Evolutionary conservation across 352 stramenopile species (phyloP), one percentile per base, ranked within the genome.

Genomic region (Phytophthora nicotianae): DNA sequence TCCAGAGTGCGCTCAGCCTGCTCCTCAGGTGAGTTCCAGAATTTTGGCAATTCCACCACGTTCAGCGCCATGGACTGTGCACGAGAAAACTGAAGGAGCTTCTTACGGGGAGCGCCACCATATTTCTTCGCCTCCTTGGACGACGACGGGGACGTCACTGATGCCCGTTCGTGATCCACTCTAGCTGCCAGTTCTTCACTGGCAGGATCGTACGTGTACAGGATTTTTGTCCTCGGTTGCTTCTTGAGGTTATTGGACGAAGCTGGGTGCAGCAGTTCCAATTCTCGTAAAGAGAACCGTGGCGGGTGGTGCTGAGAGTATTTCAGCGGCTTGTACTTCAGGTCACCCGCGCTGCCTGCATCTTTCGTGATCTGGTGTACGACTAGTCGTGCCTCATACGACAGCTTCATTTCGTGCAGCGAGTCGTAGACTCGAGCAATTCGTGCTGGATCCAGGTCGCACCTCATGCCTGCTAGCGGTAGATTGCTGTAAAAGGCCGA

Each of bases 261-360:
- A 56, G 65, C 46, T 5, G 54, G 65, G 40, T 57, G 55, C 32
- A 75, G 61, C 17, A 72, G 27, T 13, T 73, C 70, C 17, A 84
- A 42, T 20, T 78, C 60, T 29, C 74, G 70, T 42, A 90, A 50
- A 1, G 83, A 89, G 19, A 79, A 81, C 8, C 75, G 72, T 20
- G 82, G 83, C 8, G 66, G 41, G 23, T 83, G 70, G 10, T 77
- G 67, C 27, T 79, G 70, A 4, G 77, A 88, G 58, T 92, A 92
- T 58, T 86, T 77, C 16, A 92, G 65, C 3, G 83, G 83, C 57
- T 92, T 92, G 71, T 92, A 92, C 65, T 89, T 92, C 55, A 90
- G 64, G 20, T 74, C 70, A 10, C 49, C 45, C 8, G 50, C 61
- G 33, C 65, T 77, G n/a, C 70, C 74, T 37, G 47, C 57, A 42